Conservation (phyloP, 2,329 filamentous ascomycete species). For the Hypoxylon sp. region DNA sequence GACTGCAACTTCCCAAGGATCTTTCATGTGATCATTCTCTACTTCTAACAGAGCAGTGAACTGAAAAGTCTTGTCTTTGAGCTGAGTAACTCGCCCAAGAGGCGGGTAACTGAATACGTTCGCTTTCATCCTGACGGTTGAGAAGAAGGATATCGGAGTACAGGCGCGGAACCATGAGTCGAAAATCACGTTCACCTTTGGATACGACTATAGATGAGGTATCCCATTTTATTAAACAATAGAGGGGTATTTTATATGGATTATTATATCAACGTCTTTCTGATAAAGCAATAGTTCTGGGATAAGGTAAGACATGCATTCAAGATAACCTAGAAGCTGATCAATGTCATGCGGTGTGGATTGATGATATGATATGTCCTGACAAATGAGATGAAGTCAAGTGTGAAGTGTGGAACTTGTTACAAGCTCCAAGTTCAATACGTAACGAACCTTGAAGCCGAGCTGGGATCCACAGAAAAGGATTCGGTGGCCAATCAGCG, state of each 20-base stretch:
- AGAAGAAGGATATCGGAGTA: slow-evolving; percentile 53
- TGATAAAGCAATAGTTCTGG: neutral
- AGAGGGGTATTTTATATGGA: slow-evolving; percentile 2
- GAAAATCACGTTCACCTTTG: slow-evolving; percentile 55
- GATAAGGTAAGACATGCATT: slow-evolving; percentile 3
- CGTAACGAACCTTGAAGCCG: slow-evolving; percentile 10
- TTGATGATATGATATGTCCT: neutral
- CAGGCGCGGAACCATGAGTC: slow-evolving; percentile 57
- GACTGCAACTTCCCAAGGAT: slow-evolving; percentile 79
- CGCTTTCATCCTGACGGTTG: slow-evolving; percentile 54
- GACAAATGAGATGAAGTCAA: slow-evolving; percentile 11
- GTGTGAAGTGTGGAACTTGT: slow-evolving; percentile 5
- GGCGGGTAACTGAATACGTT: slow-evolving; percentile 73
- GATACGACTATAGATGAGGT: slow-evolving; percentile 33
- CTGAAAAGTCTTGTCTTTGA: slow-evolving; percentile 63
- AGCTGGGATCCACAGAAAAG: slow-evolving; percentile 9
- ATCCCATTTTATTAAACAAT: slow-evolving; percentile 24
- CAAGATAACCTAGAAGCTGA: neutral
- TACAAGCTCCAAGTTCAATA: slow-evolving; percentile 8
- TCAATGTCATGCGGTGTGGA: neutral
- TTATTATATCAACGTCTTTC: neutral
- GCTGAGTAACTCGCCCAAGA: slow-evolving; percentile 79
- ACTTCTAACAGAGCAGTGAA: slow-evolving; percentile 82
- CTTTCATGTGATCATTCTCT: slow-evolving; percentile 65
- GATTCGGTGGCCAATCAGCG: slow-evolving; percentile 45